Base-by-base conservation (phyloP, 2,329 filamentous ascomycete genomes). In the Microsporum audouinii region DNA sequence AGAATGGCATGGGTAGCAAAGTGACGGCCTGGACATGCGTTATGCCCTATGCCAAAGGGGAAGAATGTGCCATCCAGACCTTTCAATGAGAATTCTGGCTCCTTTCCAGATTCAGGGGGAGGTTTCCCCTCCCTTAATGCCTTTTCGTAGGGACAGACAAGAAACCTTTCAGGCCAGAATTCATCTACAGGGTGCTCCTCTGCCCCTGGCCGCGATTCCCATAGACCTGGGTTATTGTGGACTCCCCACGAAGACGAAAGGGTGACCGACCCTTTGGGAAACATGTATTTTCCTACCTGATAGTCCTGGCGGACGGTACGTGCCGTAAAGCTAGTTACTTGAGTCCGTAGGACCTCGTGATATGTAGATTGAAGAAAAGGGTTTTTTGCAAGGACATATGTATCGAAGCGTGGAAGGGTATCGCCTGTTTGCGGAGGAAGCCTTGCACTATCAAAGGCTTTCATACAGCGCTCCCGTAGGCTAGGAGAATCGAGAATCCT, bases 11-110 rank as follows among this genome's bases (percentile, higher is more conserved):
- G 39, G 3, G 39, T 43, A 43, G 71, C 71, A 57, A 72, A 71
- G 62, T 71, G 72, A 0, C 72, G 65, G 0, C 72, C 72, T 5
- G 72, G 71, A 58, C 72, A 73, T 0, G 71, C 68, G 36, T 66
- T 61, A 27, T 64, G 67, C 3, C 72, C 71, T 45, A 70, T 65
- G 3, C 72, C 72, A 57, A 72, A 74, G 27, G 63, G 61, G 4
- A 71, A 63, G 8, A 43, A 43, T n/a, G 39, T 43, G 39, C 39
- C 39, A 43, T 43, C 39, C 3, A 43, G 39, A 5, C 39, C 39
- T 6, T 43, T 43, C 39, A 43, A 43, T 5, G 39, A 43, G 17
- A 43, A 43, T 43, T 43, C 39, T n/a, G 39, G n/a, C n/a, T n/a
- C 39, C 2, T 43, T 43, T 43, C n/a, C 39, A 1, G 4, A 43